Evolutionary conservation across 768 basidiomycete species (phyloP).

Genomic region (Pleurotus citrinopileatus): DNA sequence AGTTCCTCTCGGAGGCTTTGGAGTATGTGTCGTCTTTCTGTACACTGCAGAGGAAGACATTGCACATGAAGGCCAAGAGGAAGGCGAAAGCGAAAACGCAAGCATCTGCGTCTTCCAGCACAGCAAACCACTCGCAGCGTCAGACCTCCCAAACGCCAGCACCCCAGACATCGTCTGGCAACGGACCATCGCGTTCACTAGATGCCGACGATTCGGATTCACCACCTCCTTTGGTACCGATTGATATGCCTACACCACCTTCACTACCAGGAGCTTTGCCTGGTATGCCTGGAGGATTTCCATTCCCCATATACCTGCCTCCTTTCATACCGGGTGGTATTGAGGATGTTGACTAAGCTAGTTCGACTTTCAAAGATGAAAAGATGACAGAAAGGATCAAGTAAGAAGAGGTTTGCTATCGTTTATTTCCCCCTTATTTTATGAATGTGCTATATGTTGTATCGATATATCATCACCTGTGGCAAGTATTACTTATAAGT

Average conservation of each 20-base stretch:
- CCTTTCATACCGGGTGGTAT: background rate
- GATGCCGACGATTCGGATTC: background rate
- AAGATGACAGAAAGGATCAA: too few relatives aligned
- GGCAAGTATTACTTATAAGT: too few relatives aligned
- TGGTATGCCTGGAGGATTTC: background rate
- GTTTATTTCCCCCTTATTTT: too few relatives aligned
- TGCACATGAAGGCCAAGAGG: slow-evolving; percentile 10
- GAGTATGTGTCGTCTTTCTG: slow-evolving; percentile 46
- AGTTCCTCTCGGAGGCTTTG: slow-evolving; percentile 49
- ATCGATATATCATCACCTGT: too few relatives aligned
- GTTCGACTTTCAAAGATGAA: too few relatives aligned
- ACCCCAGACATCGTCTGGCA: too few relatives aligned
- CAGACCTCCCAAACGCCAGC: background rate
- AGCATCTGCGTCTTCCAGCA: background rate
- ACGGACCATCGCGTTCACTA: too few relatives aligned
- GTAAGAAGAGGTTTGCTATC: too few relatives aligned
- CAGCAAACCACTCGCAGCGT: too few relatives aligned
- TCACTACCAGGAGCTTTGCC: background rate
- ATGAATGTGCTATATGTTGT: too few relatives aligned
- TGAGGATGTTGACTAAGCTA: background rate
- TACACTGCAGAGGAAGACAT: slow-evolving; percentile 45
- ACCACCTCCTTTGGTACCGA: background rate
- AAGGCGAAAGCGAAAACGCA: background rate
- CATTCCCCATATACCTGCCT: background rate
- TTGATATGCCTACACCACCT: background rate